Conservation (phyloP, 2,329 filamentous ascomycete genomes). For the Zasmidium cellare region DNA sequence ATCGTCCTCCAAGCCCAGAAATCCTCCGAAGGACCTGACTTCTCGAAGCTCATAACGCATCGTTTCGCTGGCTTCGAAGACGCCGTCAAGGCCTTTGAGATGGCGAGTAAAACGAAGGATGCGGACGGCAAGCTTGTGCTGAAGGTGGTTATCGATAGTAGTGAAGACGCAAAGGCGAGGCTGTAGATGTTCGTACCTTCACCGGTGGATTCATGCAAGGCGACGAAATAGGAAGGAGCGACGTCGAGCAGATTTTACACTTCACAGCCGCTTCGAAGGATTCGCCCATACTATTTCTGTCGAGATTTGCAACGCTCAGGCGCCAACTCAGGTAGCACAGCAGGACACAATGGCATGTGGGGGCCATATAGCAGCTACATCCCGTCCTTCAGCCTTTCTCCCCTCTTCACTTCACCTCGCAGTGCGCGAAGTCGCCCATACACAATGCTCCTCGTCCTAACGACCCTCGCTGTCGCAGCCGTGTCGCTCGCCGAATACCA, state of each 20-base stretch:
- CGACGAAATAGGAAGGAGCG: neutral
- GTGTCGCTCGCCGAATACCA: neutral
- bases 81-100: conserved; percentile 65
- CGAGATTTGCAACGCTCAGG: too few species aligned
- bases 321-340: too few species aligned
- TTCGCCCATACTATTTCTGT: too few species aligned
- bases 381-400: too few species aligned
- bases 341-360: too few species aligned
- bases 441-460: too few species aligned
- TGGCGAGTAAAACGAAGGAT: conserved; percentile 68
- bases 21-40: conserved; percentile 56
- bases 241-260: neutral
- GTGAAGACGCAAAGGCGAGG: conserved; percentile 7
- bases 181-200: neutral
- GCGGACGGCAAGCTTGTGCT: conserved; percentile 67
- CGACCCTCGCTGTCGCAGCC: too few species aligned
- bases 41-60: conserved; percentile 74
- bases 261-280: too few species aligned
- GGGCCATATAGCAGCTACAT: too few species aligned
- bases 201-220: too few species aligned
- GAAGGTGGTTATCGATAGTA: conserved; percentile 63
- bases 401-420: too few species aligned
- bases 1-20: conserved; percentile 50
- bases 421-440: too few species aligned
- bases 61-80: conserved; percentile 65